Conservation (phyloP, 78 protist genomes). For the Trichosphaerium sp. region DNA sequence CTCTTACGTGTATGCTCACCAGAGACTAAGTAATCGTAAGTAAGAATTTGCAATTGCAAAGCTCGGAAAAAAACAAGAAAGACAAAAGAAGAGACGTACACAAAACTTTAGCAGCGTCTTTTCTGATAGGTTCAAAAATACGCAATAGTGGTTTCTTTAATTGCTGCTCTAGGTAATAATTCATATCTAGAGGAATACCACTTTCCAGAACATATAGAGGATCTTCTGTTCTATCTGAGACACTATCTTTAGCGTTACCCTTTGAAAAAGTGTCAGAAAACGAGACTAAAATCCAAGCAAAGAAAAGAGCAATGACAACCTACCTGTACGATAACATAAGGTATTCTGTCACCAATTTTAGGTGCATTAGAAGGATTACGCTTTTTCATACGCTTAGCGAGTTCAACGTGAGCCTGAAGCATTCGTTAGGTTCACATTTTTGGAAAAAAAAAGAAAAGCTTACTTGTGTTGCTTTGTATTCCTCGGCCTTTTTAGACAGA, state of each 20-base stretch:
- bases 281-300: neutral
- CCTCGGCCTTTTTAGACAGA: slow-evolving; percentile 49
- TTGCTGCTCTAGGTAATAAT: slow-evolving; percentile 94
- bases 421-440: slow-evolving; percentile 13
- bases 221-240: slow-evolving; percentile 95
- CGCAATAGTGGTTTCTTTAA: slow-evolving; percentile 82
- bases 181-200: slow-evolving; percentile 87
- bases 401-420: slow-evolving; percentile 96
- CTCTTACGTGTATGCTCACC: slow-evolving; percentile 95
- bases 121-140: slow-evolving; percentile 83
- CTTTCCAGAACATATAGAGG: slow-evolving; percentile 96
- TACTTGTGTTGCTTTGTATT: slow-evolving; percentile 51
- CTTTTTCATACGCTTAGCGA: slow-evolving; percentile 91
- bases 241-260: slow-evolving; percentile 54
- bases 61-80: neutral
- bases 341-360: slow-evolving; percentile 96
- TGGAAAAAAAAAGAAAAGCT: neutral
- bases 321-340: slow-evolving; percentile 93
- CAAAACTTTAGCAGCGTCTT: slow-evolving; percentile 32
- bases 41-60: too few species aligned
- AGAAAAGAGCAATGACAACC: too few species aligned
- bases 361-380: slow-evolving; percentile 93
- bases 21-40: neutral
- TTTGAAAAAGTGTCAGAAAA: neutral
- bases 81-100: neutral